Percentiles rank a stretch among this genome's conserved stretches.
These are phyloP conservation scores for Tremellales sp. DNA, from an alignment of 1,284 basidiomycete species.

Conservation along the genomic window DNA sequence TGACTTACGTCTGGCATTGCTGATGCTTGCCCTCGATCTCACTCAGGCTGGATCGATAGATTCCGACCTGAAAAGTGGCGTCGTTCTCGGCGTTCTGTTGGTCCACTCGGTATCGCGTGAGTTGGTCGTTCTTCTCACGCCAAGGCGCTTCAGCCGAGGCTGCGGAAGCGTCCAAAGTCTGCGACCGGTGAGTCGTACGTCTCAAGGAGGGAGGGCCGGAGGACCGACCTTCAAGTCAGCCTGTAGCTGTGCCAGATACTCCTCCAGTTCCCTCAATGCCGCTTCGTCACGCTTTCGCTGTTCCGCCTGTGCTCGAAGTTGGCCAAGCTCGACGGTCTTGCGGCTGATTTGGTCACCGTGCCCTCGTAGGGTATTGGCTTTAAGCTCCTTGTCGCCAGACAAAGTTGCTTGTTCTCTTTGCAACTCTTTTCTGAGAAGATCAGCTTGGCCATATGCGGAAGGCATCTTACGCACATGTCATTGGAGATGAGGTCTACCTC, in stretches of 20 bases:
- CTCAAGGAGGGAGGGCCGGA: too few relatives aligned
- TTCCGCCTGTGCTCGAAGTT: conserved; percentile 60
- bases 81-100: conserved; percentile 33
- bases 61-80: conserved; percentile 25
- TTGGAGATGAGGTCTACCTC: conserved; percentile 63
- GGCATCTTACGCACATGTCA: conserved; percentile 59
- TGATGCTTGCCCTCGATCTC: conserved; percentile 39
- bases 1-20: conserved; percentile 32
- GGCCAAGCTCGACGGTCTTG: conserved; percentile 61
- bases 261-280: conserved; percentile 60
- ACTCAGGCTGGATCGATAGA: conserved; percentile 30
- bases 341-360: conserved; percentile 52
- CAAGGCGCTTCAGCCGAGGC: conserved; percentile 39
- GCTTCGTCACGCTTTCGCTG: conserved; percentile 62
- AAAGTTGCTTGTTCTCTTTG: conserved; percentile 65
- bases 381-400: conserved; percentile 63
- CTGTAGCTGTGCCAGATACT: conserved; percentile 53
- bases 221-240: conserved; percentile 38
- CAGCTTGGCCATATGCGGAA: background rate
- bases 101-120: conserved; percentile 33
- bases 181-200: background rate
- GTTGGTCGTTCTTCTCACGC: conserved; percentile 39
- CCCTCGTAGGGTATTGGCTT: conserved; percentile 57
- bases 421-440: conserved; percentile 58
- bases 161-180: conserved; percentile 38